phyloP scores from a whole-genome alignment of 345 rosid species.

The Combretum micranthum region DNA sequence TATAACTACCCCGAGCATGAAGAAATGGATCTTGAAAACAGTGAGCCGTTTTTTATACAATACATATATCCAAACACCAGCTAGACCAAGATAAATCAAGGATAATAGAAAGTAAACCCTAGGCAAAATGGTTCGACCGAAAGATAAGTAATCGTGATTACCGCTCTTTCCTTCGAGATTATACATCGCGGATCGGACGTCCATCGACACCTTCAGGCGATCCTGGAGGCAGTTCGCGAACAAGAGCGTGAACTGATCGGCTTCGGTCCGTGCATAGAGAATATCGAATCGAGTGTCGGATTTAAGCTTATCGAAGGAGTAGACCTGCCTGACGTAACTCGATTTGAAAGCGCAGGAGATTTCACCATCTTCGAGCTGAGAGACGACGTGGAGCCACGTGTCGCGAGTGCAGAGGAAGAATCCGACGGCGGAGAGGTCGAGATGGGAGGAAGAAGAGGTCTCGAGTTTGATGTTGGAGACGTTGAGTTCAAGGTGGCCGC shows the following conservation, averaged over 20 bases:
- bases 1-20: slow-evolving; percentile 80
- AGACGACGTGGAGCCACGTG: slow-evolving; percentile 69
- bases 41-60: slow-evolving; percentile 70
- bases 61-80: slow-evolving; percentile 65
- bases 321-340: slow-evolving; percentile 48
- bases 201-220: slow-evolving; percentile 57
- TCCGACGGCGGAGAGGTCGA: slow-evolving; percentile 63
- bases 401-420: slow-evolving; percentile 94
- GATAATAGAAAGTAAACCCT: slow-evolving; percentile 72
- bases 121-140: slow-evolving; percentile 75
- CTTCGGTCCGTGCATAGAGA: slow-evolving; percentile 28
- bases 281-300: slow-evolving; percentile 16
- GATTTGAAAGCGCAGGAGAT: slow-evolving; percentile 76
- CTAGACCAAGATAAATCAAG: slow-evolving; percentile 51
- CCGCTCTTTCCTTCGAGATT: slow-evolving; percentile 59
- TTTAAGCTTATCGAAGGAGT: slow-evolving; percentile 50
- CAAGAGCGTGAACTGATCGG: slow-evolving; percentile 74
- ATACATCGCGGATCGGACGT: slow-evolving; percentile 75
- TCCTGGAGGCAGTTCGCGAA: slow-evolving; percentile 77
- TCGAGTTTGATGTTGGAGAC: slow-evolving; percentile 43
- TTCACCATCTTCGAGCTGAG: slow-evolving; percentile 67
- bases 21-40: slow-evolving; percentile 74
- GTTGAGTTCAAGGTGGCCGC: slow-evolving; percentile 74
- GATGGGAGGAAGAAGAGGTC: slow-evolving; percentile 33
- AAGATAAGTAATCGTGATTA: slow-evolving; percentile 75